Evolutionary conservation across 257 asterid genomes (phyloP).

Genomic region (Fraxinus excelsior): DNA sequence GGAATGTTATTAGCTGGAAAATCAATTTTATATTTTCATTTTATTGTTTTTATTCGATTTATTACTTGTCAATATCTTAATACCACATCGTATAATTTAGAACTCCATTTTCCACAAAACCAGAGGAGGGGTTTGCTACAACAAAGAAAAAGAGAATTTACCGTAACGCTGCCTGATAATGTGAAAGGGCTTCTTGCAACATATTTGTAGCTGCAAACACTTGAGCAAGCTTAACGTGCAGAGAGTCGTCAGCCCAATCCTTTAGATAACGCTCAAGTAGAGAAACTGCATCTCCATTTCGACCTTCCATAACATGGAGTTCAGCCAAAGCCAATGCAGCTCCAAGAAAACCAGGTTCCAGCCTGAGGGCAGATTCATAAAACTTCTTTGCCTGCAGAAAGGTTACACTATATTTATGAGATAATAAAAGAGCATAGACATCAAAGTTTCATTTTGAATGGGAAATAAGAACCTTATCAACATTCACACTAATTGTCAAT

Average conservation of each 20-base stretch:
- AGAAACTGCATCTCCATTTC: conserved; percentile 87
- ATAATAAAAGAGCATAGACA: neutral
- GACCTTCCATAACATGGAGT: conserved; percentile 91
- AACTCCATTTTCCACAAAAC: neutral
- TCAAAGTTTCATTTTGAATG: neutral
- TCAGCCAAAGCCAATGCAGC: conserved; percentile 98
- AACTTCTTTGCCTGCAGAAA: conserved; percentile 82
- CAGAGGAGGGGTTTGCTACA: neutral
- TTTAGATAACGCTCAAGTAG: conserved; percentile 84
- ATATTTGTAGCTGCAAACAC: conserved; percentile 88
- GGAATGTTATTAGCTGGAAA: conserved; percentile 5
- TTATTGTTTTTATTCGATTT: neutral
- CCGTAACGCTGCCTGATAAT: conserved; percentile 95
- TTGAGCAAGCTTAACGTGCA: conserved; percentile 96
- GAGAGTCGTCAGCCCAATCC: conserved; percentile 95
- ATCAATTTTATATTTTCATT: neutral
- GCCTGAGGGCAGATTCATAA: conserved; percentile 94
- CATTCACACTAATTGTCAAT: neutral
- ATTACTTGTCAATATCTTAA: neutral
- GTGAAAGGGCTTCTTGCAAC: conserved; percentile 92
- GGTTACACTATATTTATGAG: neutral
- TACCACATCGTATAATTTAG: neutral
- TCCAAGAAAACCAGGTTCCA: conserved; percentile 96
- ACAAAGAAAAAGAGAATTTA: conserved; percentile 21
- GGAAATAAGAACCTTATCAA: neutral